These are phyloP conservation scores for Fraxinus dipetala DNA, from an alignment of 305 asterid genomes.

Conservation along the genomic window DNA sequence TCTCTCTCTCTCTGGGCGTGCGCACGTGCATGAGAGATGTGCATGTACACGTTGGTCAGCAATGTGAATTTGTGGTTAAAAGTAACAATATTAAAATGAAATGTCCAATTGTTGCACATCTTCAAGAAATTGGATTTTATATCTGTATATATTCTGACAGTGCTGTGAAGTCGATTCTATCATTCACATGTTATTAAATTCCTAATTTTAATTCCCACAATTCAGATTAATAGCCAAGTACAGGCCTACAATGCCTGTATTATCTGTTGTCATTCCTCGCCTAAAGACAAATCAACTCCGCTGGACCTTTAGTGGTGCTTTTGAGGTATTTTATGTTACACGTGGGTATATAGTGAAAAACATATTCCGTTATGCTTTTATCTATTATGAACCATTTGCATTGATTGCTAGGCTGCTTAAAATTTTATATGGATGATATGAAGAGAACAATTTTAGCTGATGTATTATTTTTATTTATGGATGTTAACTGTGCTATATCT, in stretches of 20 bases:
- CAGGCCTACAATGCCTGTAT: constrained; percentile 77
- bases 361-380: background rate
- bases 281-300: constrained; percentile 64
- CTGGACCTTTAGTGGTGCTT: background rate
- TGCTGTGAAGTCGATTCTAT: background rate
- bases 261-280: constrained; percentile 75
- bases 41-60: background rate
- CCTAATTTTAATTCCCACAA: background rate
- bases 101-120: background rate
- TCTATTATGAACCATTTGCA: background rate
- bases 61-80: background rate
- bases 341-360: background rate
- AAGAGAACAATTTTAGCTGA: background rate
- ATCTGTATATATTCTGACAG: background rate
- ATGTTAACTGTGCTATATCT: background rate
- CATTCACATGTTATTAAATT: background rate
- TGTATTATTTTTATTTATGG: background rate
- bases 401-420: background rate
- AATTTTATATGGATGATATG: background rate
- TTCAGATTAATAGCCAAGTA: constrained; percentile 80
- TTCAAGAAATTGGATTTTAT: background rate
- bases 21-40: background rate
- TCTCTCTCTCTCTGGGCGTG: constrained; percentile 19
- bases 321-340: background rate
- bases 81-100: background rate